These are phyloP conservation scores for Mitragyna speciosa DNA, from an alignment of 257 asterid genomes.

Conservation along the genomic window DNA sequence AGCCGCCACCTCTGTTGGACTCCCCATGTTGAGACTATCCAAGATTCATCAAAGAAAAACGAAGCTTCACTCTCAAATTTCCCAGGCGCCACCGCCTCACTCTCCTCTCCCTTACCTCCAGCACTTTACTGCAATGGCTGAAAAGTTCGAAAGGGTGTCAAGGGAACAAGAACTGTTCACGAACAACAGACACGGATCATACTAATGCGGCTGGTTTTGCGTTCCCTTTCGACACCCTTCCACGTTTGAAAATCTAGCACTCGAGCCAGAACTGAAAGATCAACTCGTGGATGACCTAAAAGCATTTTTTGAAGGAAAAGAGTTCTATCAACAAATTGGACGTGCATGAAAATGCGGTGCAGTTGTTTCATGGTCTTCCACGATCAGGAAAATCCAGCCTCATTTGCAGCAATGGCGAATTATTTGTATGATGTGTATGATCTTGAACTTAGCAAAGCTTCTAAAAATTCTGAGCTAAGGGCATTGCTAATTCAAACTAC, in stretches of 20 bases:
- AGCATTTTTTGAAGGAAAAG: conserved; percentile 40
- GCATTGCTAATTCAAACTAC: conserved; percentile 49
- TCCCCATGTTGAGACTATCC: too few relatives aligned
- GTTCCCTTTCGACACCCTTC: conserved; percentile 58
- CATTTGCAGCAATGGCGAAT: conserved; percentile 64
- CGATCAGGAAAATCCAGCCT: conserved; percentile 61
- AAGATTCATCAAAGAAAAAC: conserved; percentile 47
- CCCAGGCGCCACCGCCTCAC: too few relatives aligned
- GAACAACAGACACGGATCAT: conserved; percentile 45
- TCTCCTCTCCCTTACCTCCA: conserved; percentile 34
- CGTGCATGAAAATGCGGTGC: conserved; percentile 63
- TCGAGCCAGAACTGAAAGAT: conserved; percentile 48
- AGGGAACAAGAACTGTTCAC: conserved; percentile 49
- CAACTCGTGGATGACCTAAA: conserved; percentile 36
- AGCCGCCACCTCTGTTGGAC: conserved; percentile 25
- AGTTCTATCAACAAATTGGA: conserved; percentile 39
- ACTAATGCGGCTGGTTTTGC: conserved; percentile 52
- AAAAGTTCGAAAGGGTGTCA: conserved; percentile 43
- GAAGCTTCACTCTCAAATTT: conserved; percentile 46
- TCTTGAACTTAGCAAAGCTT: conserved; percentile 49
- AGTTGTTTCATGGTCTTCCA: conserved; percentile 49
- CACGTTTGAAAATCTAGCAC: conserved; percentile 54
- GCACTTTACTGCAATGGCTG: conserved; percentile 40
- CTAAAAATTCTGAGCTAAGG: conserved; percentile 44
- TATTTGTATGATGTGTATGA: conserved; percentile 53